A percentile compares a stretch with the other conserved stretches of the same genome.
These are phyloP conservation scores for Fonsecaea monophora DNA, from an alignment of 2,329 filamentous ascomycete genomes.

Conservation along the genomic window DNA sequence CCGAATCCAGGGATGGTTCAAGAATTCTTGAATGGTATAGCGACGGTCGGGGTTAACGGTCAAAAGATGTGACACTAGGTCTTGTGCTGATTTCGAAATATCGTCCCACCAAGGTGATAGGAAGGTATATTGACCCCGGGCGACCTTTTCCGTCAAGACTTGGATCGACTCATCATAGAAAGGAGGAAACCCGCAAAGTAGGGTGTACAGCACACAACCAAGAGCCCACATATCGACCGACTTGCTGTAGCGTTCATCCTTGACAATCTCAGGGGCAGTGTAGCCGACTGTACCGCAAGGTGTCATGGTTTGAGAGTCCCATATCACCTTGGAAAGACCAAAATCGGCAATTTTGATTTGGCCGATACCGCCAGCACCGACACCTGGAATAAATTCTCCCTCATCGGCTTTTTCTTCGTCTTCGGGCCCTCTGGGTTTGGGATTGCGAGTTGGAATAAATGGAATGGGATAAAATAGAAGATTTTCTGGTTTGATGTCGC, in stretches of 20 bases:
- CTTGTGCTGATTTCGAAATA: conserved; percentile 92
- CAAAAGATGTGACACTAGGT: conserved; percentile 89
- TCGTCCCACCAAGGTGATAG: conserved; percentile 99
- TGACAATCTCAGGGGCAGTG: conserved; percentile 99
- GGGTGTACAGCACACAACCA: conserved; percentile 93
- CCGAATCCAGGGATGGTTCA: conserved; percentile 92
- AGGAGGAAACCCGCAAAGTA: conserved; percentile 95
- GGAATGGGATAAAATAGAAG: conserved; percentile 89
- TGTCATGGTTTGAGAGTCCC: conserved; percentile 98
- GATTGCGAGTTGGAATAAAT: conserved; percentile 77
- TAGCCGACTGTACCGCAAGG: conserved; percentile 99
- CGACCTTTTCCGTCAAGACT: conserved; percentile 95
- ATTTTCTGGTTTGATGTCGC: conserved; percentile 97
- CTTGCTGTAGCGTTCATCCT: conserved; percentile 98
- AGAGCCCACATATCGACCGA: conserved; percentile 99
- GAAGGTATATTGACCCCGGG: conserved; percentile 95
- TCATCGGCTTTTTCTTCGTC: conserved; percentile 98
- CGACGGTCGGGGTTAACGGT: conserved; percentile 95
- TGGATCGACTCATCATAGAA: conserved; percentile 98
- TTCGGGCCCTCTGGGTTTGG: conserved; percentile 80
- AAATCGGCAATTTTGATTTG: conserved; percentile 98
- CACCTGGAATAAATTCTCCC: conserved; percentile 83
- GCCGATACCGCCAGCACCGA: conserved; percentile 89
- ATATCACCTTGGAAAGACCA: conserved; percentile 95
- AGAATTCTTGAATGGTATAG: conserved; percentile 90